Evolutionary conservation across 208 protist genomes (phyloP), one percentile per base, ranked within the genome.

Genomic region (Wallacemonas sp.): DNA sequence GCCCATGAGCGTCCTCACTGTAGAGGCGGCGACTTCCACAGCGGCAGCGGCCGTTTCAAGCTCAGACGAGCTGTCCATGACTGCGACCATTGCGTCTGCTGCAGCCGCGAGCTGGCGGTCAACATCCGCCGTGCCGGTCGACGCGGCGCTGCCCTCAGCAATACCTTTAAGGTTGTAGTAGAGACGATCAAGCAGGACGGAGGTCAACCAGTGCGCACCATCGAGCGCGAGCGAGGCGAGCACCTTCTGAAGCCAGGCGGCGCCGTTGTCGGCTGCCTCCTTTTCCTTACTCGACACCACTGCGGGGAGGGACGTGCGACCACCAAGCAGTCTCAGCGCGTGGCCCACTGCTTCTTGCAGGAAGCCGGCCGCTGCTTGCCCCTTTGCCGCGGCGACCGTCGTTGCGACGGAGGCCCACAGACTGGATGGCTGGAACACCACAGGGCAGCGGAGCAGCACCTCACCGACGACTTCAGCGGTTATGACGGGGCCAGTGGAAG

Each of bases 141-240:
- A 19, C n/a, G 53, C n/a, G 53, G 21, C 12, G 38, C 12, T 42
- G 10, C 38, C 55, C 5, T 62, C 37, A 6, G 55, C 55, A 15
- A 62, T 6, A 0, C 55, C 39, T 24, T 62, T 46, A 9, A 62
- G 8, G 39, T 62, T 62, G 55, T 48, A 48, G 39, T 48, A 48
- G 39, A 62, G 55, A 6, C 39, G 55, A 32, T 62, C 55, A 21
- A 48, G 39, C 34, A 62, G 39, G 22, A 81, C 76, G 10, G 71
- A 63, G 45, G 71, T 64, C 13, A 52, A 45, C 76, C 76, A 81
- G 66, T 77, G 63, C 30, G 29, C 62, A 34, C 70, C 66, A 33
- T 81, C 66, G 17, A 76, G 62, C 37, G 62, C 33, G 21, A 77
- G 59, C 2, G 66, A 66, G 29, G 64, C 38, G 59, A 81, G 63